These are phyloP conservation scores for Aspergillus spinulosporus DNA, from an alignment of 2,329 filamentous ascomycete species.

Conservation along the genomic window DNA sequence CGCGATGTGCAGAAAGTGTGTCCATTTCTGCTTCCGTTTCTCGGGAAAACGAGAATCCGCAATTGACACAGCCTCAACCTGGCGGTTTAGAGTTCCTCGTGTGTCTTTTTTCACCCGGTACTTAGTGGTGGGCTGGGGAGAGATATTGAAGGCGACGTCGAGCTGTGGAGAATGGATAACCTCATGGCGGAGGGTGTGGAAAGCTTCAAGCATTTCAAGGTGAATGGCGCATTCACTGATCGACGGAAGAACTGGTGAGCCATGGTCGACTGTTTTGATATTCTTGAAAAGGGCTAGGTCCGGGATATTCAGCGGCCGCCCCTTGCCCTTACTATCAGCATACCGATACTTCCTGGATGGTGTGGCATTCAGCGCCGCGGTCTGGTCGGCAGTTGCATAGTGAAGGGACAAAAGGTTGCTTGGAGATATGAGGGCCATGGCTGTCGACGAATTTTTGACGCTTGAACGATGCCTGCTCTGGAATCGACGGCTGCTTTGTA, in stretches of 20 bases:
- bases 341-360: neutral
- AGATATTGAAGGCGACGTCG: slow-evolving; percentile 10
- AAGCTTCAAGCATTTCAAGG: slow-evolving; percentile 20
- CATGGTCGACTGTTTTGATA: neutral
- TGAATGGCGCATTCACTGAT: slow-evolving; percentile 19
- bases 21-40: slow-evolving; percentile 15
- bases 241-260: slow-evolving; percentile 7
- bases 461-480: no score
- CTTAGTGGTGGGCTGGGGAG: neutral
- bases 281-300: neutral
- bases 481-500: neutral
- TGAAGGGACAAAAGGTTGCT: slow-evolving; percentile 5
- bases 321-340: neutral
- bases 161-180: slow-evolving; percentile 14
- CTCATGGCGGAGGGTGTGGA: slow-evolving; percentile 12
- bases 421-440: slow-evolving; percentile 9
- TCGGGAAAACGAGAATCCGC: neutral
- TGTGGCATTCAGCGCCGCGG: neutral
- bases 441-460: neutral
- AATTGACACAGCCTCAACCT: neutral
- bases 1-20: slow-evolving; percentile 13
- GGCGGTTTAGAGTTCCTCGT: neutral
- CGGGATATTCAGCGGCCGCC: neutral
- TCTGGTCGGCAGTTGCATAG: neutral
- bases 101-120: neutral